phyloP scores from a whole-genome alignment of 2,329 filamentous ascomycete genomes.

The Orbilia javanica region DNA sequence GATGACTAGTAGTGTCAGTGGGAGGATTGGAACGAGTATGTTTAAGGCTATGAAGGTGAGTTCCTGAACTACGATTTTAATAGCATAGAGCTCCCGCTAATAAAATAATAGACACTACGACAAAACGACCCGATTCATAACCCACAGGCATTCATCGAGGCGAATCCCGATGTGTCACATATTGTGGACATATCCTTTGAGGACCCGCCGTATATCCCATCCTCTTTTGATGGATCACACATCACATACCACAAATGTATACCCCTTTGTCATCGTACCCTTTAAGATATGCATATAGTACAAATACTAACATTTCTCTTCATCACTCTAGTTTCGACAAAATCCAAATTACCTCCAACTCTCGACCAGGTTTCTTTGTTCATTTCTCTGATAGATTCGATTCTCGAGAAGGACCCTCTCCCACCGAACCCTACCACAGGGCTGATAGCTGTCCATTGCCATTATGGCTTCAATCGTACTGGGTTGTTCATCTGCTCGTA shows the following conservation, averaged over 20 bases:
- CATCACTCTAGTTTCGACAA: conserved; percentile 69
- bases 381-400: conserved; percentile 71
- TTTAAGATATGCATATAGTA: no score
- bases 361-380: conserved; percentile 73
- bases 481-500: conserved; percentile 93
- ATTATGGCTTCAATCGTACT: conserved; percentile 95
- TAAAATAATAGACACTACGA: conserved; percentile 79
- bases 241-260: conserved; percentile 62
- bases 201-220: conserved; percentile 86
- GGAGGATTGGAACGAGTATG: conserved; percentile 77
- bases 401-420: conserved; percentile 58
- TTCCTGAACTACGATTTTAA: not conserved
- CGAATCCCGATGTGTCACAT: conserved; percentile 72
- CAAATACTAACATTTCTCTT: not conserved
- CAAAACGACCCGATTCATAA: conserved; percentile 86
- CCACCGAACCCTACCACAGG: conserved; percentile 55
- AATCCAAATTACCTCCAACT: conserved; percentile 87
- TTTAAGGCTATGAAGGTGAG: conserved; percentile 58
- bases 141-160: conserved; percentile 77
- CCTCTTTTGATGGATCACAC: conserved; percentile 61
- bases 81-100: not conserved
- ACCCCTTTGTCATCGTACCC: not conserved
- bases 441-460: conserved; percentile 75
- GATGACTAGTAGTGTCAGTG: conserved; percentile 80
- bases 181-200: conserved; percentile 94